Conservation (phyloP, 176 grass and related monocot genomes). For the Carex kokanica region DNA sequence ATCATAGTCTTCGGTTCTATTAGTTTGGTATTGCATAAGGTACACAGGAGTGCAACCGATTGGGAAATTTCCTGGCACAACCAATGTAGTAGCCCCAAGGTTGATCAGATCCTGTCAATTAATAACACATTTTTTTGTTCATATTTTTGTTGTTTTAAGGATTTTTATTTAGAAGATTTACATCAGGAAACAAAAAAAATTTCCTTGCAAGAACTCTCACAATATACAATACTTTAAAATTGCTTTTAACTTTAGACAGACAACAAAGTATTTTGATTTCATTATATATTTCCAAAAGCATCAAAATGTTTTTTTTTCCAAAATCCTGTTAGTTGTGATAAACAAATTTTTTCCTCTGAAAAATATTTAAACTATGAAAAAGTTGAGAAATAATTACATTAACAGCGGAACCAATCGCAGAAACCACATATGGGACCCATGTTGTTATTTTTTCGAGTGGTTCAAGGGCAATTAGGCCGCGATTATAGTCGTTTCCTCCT, state of each 20-base stretch:
- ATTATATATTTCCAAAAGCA: background rate
- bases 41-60: constrained; percentile 63
- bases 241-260: background rate
- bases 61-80: constrained; percentile 76
- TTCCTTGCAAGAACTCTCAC: too few species aligned
- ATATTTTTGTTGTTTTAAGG: too few species aligned
- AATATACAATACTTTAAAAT: background rate
- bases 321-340: background rate
- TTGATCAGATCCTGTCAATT: constrained; percentile 44
- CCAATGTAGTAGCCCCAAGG: constrained; percentile 52
- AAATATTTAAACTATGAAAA: background rate
- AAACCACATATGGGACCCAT: constrained; percentile 45
- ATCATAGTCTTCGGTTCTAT: constrained; percentile 36
- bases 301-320: background rate
- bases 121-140: too few species aligned
- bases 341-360: background rate
- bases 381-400: constrained; percentile 27
- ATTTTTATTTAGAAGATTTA: too few species aligned
- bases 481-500: constrained; percentile 69
- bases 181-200: too few species aligned
- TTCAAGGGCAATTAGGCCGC: background rate
- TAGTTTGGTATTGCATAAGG: constrained; percentile 38
- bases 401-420: constrained; percentile 17
- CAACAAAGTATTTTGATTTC: background rate
- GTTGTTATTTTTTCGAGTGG: constrained; percentile 32